A percentile compares a stretch with the other conserved stretches of the same genome.
These are phyloP conservation scores for Spathaspora boniae DNA, from an alignment of 805 yeast species.

Conservation along the genomic window DNA sequence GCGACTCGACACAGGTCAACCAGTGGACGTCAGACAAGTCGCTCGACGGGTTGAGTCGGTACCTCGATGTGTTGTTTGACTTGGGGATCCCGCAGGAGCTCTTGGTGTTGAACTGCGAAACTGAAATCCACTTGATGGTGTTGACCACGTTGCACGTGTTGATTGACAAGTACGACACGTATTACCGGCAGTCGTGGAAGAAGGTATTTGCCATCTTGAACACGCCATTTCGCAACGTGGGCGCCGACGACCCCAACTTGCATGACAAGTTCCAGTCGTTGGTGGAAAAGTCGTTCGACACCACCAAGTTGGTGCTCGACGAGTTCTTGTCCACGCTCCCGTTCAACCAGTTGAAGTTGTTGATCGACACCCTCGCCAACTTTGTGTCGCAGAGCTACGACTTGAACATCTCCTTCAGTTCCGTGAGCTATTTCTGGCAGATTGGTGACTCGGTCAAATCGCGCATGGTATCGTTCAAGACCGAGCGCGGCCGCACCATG, in stretches of 20 bases:
- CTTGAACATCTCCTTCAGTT: slow-evolving; percentile 83
- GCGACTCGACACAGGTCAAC: slow-evolving; percentile 16
- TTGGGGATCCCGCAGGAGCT: slow-evolving; percentile 39
- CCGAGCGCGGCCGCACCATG: background rate
- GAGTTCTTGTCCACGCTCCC: slow-evolving; percentile 80
- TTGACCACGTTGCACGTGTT: slow-evolving; percentile 65
- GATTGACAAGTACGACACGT: slow-evolving; percentile 73
- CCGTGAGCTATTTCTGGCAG: slow-evolving; percentile 89
- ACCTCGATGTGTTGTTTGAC: slow-evolving; percentile 40
- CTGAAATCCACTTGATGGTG: slow-evolving; percentile 61
- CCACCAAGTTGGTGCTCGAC: slow-evolving; percentile 77
- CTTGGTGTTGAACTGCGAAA: slow-evolving; percentile 53
- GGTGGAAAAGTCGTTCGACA: slow-evolving; percentile 70
- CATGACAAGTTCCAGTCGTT: slow-evolving; percentile 49
- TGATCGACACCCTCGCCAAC: slow-evolving; percentile 68
- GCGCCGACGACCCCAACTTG: slow-evolving; percentile 28
- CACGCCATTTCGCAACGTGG: slow-evolving; percentile 48
- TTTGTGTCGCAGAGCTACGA: slow-evolving; percentile 73
- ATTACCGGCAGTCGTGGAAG: slow-evolving; percentile 66
- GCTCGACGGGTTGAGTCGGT: slow-evolving; percentile 44
- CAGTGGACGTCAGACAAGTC: slow-evolving; percentile 44
- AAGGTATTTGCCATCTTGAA: slow-evolving; percentile 59
- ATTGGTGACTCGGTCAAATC: slow-evolving; percentile 66
- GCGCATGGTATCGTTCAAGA: slow-evolving; percentile 10
- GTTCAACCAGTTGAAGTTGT: slow-evolving; percentile 51